Conservation (phyloP, 495 filamentous ascomycete genomes). For the Hypoxylon cercidicola region DNA sequence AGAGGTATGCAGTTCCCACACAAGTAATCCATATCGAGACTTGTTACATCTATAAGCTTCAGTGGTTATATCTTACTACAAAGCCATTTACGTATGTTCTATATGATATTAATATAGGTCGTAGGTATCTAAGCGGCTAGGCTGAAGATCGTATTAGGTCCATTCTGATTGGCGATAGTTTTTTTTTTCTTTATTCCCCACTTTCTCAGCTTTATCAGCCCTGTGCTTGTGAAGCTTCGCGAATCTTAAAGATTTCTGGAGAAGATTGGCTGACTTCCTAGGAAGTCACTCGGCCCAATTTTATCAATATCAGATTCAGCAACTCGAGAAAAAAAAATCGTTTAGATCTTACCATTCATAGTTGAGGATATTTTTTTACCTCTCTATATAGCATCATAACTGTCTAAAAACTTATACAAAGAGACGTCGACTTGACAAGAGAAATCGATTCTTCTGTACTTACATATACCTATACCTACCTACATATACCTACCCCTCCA, state of each 20-base stretch:
- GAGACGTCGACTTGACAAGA: background rate
- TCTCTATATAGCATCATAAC: background rate
- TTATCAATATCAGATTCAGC: background rate
- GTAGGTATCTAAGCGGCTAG: too few relatives aligned
- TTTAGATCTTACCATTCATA: background rate
- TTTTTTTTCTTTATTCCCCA: background rate
- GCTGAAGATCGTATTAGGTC: too few relatives aligned
- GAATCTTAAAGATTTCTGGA: conserved; percentile 45
- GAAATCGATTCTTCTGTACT: conserved; percentile 12
- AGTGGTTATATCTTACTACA: too few relatives aligned
- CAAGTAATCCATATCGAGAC: background rate
- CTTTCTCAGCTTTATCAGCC: conserved; percentile 36
- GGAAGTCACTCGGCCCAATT: conserved; percentile 22
- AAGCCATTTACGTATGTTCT: too few relatives aligned
- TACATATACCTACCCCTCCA: conserved; percentile 18
- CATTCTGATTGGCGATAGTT: conserved; percentile 21
- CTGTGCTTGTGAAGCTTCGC: conserved; percentile 47
- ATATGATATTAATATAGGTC: too few relatives aligned
- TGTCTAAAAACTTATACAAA: too few relatives aligned
- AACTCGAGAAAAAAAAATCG: conserved; percentile 2
- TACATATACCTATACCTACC: too few relatives aligned
- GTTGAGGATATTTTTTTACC: background rate
- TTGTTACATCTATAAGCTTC: background rate
- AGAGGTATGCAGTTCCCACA: background rate
- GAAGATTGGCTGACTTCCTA: conserved; percentile 15